A percentile compares a stretch with the other conserved stretches of the same genome.
Conservation (phyloP, 1,139 yeast genomes). For the Waltiozyma sp. region DNA sequence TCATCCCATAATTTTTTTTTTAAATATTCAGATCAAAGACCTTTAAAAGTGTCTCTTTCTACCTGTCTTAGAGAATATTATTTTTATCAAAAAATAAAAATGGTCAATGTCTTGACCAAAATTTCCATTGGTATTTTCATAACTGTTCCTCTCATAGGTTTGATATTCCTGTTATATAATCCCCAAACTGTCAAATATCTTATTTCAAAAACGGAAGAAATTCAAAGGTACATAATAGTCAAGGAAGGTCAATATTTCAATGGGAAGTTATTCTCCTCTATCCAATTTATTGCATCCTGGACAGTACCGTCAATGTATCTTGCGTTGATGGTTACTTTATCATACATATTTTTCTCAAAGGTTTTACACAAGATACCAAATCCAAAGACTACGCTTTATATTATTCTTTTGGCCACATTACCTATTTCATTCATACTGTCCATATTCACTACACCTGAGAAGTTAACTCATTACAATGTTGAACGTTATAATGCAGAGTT, state of each 20-base stretch:
- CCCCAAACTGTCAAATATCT: not conserved
- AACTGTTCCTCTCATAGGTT: not conserved
- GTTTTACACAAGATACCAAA: slow-evolving; percentile 25
- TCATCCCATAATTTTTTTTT: too few relatives aligned
- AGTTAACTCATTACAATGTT: slow-evolving; percentile 17
- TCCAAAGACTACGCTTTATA: slow-evolving; percentile 11
- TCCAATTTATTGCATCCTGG: slow-evolving; percentile 6
- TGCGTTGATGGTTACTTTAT: slow-evolving; percentile 29
- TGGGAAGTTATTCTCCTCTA: slow-evolving; percentile 4
- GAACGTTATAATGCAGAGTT: slow-evolving; percentile 5
- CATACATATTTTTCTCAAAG: slow-evolving; percentile 33
- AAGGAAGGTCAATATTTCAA: slow-evolving; percentile 2
- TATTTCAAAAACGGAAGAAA: not conserved
- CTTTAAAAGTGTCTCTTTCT: too few relatives aligned
- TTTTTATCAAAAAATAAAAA: too few relatives aligned
- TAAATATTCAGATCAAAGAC: too few relatives aligned
- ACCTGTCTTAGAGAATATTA: too few relatives aligned
- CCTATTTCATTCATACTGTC: slow-evolving; percentile 34
- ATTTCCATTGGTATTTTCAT: not conserved
- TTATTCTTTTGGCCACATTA: slow-evolving; percentile 19
- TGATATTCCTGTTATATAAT: not conserved
- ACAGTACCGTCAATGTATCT: slow-evolving; percentile 11
- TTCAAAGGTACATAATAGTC: not conserved
- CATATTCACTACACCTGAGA: slow-evolving; percentile 49
- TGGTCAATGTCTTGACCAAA: not conserved